A percentile compares a stretch with the other conserved stretches of the same genome.
Evolutionary conservation across 331 rosid genomes (phyloP).

Genomic region (Acacia concinna): DNA sequence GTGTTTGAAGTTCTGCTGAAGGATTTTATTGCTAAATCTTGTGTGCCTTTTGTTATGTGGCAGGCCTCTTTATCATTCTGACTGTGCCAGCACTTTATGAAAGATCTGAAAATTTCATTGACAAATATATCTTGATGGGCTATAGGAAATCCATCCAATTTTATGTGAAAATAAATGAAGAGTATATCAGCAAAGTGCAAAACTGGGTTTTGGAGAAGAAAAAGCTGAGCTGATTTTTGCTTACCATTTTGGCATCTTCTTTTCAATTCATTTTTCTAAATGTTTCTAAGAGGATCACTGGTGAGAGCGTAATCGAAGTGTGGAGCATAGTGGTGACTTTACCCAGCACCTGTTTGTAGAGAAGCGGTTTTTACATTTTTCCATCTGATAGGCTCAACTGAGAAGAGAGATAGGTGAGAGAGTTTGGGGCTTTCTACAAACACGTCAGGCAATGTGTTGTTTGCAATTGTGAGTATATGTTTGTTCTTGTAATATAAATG

Average conservation of each 20-base stretch:
- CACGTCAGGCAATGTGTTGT: background rate
- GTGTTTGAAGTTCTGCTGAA: background rate
- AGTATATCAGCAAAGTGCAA: conserved; percentile 46
- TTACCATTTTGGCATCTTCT: conserved; percentile 13
- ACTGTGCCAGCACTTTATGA: conserved; percentile 83
- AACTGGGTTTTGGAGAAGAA: conserved; percentile 66
- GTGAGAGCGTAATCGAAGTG: conserved; percentile 38
- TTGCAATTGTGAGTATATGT: conserved; percentile 17
- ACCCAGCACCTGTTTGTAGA: background rate
- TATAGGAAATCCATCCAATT: conserved; percentile 58
- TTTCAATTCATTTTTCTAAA: background rate
- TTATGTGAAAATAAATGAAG: conserved; percentile 57
- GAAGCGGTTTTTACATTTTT: conserved; percentile 20
- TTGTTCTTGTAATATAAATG: conserved; percentile 17
- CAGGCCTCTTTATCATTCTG: conserved; percentile 78
- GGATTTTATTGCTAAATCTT: background rate
- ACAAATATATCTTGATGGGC: conserved; percentile 51
- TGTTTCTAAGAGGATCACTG: conserved; percentile 23
- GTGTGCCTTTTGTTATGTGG: conserved; percentile 31
- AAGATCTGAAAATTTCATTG: conserved; percentile 71
- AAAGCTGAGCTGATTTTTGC: conserved; percentile 62
- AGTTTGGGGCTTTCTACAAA: background rate
- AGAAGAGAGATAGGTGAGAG: conserved; percentile 24
- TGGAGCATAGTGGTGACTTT: conserved; percentile 18
- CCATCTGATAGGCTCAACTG: conserved; percentile 11